Percentiles rank a stretch among this genome's conserved stretches.
Conservation (phyloP, 305 asterid genomes). For the Rubia tinctorum region DNA sequence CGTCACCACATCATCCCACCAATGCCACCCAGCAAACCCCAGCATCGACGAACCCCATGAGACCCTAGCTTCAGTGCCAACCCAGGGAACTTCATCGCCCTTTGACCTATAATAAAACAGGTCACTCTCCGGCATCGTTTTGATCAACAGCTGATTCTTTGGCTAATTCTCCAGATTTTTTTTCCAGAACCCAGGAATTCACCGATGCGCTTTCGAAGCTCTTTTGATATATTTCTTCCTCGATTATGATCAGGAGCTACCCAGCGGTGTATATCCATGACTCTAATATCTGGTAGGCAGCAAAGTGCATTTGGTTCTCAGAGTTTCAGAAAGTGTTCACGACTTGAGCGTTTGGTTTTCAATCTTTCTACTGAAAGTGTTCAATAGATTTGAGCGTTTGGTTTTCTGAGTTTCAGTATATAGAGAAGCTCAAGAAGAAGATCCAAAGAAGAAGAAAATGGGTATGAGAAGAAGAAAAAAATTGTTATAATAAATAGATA, state of each 20-base stretch:
- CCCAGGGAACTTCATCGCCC: slow-evolving; percentile 51
- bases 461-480: no score
- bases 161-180: slow-evolving; percentile 60
- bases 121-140: slow-evolving; percentile 49
- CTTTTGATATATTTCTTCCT: slow-evolving; percentile 37
- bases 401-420: no score
- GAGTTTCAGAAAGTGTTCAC: slow-evolving; percentile 33
- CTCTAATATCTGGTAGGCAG: slow-evolving; percentile 65
- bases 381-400: no score
- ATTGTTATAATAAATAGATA: no score
- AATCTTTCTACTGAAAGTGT: no score
- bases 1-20: no score
- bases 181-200: slow-evolving; percentile 66
- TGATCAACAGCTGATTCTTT: slow-evolving; percentile 55
- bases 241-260: slow-evolving; percentile 39
- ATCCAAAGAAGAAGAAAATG: no score
- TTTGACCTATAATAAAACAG: slow-evolving; percentile 63
- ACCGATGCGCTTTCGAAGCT: slow-evolving; percentile 42
- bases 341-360: no score
- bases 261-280: slow-evolving; percentile 62
- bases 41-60: no score
- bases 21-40: no score
- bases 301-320: slow-evolving; percentile 57
- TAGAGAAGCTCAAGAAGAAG: no score
- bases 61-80: no score